Percentiles rank a stretch among this genome's conserved stretches.
Evolutionary conservation across 148 eudicot species (phyloP).

Genomic region (Selenicereus undatus): DNA sequence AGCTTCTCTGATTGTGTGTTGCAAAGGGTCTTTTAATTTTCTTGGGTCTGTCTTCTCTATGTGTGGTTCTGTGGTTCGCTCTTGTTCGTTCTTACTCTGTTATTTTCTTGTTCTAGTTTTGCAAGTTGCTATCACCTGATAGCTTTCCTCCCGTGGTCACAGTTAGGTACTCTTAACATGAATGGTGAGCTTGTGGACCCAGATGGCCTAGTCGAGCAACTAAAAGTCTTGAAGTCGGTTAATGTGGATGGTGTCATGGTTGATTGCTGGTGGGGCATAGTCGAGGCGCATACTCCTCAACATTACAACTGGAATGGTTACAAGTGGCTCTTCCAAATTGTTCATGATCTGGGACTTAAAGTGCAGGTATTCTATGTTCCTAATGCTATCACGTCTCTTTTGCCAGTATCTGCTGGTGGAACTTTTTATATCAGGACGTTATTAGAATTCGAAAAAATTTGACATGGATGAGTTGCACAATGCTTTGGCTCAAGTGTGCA

Average conservation of each 20-base stretch:
- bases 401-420: not conserved
- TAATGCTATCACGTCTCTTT: not conserved
- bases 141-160: slow-evolving; percentile 14
- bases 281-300: slow-evolving; percentile 63
- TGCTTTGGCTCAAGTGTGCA: not conserved
- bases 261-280: slow-evolving; percentile 98
- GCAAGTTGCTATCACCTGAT: not conserved
- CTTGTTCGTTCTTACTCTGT: too few species aligned
- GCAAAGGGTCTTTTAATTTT: too few species aligned
- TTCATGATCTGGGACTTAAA: slow-evolving; percentile 60
- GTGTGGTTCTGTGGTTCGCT: too few species aligned
- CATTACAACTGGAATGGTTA: slow-evolving; percentile 82
- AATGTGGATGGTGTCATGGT: slow-evolving; percentile 90
- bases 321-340: slow-evolving; percentile 59
- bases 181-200: slow-evolving; percentile 68
- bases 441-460: too few species aligned
- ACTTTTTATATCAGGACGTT: too few species aligned
- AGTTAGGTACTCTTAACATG: slow-evolving; percentile 59
- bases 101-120: too few species aligned
- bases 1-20: too few species aligned
- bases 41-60: too few species aligned
- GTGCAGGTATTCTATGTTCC: slow-evolving; percentile 46
- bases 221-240: slow-evolving; percentile 51
- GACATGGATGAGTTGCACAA: not conserved
- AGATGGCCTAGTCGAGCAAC: slow-evolving; percentile 42